Base-by-base conservation (phyloP, 2,329 filamentous ascomycete species). In the Mycosphaerella sp. region DNA sequence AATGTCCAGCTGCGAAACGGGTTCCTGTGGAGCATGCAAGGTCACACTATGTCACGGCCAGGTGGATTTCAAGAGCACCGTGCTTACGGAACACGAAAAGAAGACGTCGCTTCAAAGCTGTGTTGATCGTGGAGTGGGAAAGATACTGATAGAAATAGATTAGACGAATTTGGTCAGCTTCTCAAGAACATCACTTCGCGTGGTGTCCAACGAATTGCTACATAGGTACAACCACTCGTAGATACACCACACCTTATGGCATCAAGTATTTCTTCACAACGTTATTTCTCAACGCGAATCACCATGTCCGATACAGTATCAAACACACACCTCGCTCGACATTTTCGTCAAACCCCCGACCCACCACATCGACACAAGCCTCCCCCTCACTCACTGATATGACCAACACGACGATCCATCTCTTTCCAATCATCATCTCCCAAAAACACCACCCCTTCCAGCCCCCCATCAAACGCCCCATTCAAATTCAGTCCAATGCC, bases 1-100 rank as follows among this genome's bases (percentile, higher is more conserved):
- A 6, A 68, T 70, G 56, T 70, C 63, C 40, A 71, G 68, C 13
- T 75, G 73, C 41, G 71, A 73, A 59, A 66, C 66, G 6, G 72
- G 72, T 0, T 73, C 72, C 41, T 75, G 72, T 50, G 72, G 71
- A 7, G 70, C 69, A 6, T 74, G 72, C 57, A 66, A 60, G 41
- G 68, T 75, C 1, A 65, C 65, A 28, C 61, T 73, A 17, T 68
- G 66, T 50, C 50, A 47, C 2, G 72, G 72, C 7, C 58, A 63
- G 27, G 62, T 73, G 10, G 65, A 68, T 36, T 71, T 74, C 60
- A 64, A 66, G 28, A 72, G 71, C 1, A 70, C 64, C 2, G 68
- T 62, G 12, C 56, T 73, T 44, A 40, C 61, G 34, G 66, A 68
- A 1, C 60, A 66, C 68, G 61, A 66, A 9, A 70, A 73, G 50